Percentiles rank a stretch among this genome's conserved stretches.
These are phyloP conservation scores for Geotrichum histeridarum DNA, from an alignment of 1,139 yeast genomes.

Conservation along the genomic window DNA sequence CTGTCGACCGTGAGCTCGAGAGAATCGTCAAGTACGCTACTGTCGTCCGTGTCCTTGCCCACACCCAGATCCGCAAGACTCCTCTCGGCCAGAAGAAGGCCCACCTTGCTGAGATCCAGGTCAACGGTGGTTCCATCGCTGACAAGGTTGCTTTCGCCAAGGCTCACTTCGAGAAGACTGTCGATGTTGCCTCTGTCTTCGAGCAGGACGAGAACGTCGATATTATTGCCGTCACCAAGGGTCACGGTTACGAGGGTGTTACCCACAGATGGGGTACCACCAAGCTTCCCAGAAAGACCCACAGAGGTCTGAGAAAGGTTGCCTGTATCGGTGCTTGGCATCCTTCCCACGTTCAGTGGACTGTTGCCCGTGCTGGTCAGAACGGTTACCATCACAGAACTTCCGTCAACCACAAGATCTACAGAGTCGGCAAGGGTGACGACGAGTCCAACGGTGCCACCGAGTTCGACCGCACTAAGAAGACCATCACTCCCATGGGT, in stretches of 20 bases:
- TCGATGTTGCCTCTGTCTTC: slow-evolving; percentile 88
- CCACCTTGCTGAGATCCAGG: slow-evolving; percentile 98
- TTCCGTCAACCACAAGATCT: slow-evolving; percentile 99
- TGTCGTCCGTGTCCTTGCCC: slow-evolving; percentile 97
- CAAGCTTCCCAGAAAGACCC: slow-evolving; percentile 99
- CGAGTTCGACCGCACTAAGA: slow-evolving; percentile 98
- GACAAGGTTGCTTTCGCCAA: slow-evolving; percentile 99
- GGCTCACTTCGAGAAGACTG: slow-evolving; percentile 99
- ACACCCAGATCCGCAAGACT: slow-evolving; percentile 99
- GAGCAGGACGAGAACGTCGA: slow-evolving; percentile 99
- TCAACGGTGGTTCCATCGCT: slow-evolving; percentile 97
- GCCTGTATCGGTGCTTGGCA: slow-evolving; percentile 99
- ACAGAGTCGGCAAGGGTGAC: slow-evolving; percentile 96
- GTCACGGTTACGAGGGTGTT: slow-evolving; percentile 99
- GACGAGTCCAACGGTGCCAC: slow-evolving; percentile 95
- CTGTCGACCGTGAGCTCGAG: slow-evolving; percentile 93
- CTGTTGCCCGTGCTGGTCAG: slow-evolving; percentile 99
- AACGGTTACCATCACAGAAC: slow-evolving; percentile 99
- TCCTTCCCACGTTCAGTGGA: slow-evolving; percentile 99
- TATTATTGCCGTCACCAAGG: slow-evolving; percentile 98
- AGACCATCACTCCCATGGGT: slow-evolving; percentile 99
- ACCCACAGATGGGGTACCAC: slow-evolving; percentile 99
- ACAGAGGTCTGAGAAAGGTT: slow-evolving; percentile 99
- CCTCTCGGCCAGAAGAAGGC: slow-evolving; percentile 99
- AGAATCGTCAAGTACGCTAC: slow-evolving; percentile 98